A percentile compares a stretch with the other conserved stretches of the same genome.
Evolutionary conservation across 2,329 filamentous ascomycete species (phyloP).

Genomic region (Fusarium concolor): DNA sequence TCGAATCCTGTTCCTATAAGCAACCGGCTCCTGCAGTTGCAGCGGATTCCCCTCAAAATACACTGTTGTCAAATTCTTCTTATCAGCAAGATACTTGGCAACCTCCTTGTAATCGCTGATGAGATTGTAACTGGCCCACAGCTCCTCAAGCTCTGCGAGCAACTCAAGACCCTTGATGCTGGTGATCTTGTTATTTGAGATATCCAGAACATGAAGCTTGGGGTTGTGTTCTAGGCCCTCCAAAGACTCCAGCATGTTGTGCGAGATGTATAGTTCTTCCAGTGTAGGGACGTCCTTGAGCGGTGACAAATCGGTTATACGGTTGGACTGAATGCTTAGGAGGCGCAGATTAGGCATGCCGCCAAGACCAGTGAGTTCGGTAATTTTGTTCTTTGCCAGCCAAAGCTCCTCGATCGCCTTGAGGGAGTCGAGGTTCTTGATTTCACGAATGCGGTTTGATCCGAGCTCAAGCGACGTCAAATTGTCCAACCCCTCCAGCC

Average conservation of each 20-base stretch:
- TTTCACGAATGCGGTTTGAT: slow-evolving; percentile 90
- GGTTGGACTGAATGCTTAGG: slow-evolving; percentile 95
- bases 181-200: slow-evolving; percentile 86
- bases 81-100: slow-evolving; percentile 80
- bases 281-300: slow-evolving; percentile 79
- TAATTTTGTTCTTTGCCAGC: slow-evolving; percentile 97
- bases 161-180: slow-evolving; percentile 78
- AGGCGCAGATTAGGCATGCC: slow-evolving; percentile 83
- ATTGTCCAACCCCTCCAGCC: slow-evolving; percentile 78
- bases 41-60: slow-evolving; percentile 97
- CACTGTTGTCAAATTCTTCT: slow-evolving; percentile 84
- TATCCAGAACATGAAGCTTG: slow-evolving; percentile 82
- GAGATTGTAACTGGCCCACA: slow-evolving; percentile 95
- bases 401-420: slow-evolving; percentile 87
- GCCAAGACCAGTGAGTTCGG: slow-evolving; percentile 80
- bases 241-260: slow-evolving; percentile 87
- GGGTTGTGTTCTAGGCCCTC: slow-evolving; percentile 75
- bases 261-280: slow-evolving; percentile 94
- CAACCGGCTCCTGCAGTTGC: slow-evolving; percentile 79
- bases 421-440: slow-evolving; percentile 84
- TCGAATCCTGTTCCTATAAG: slow-evolving; percentile 94
- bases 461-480: slow-evolving; percentile 89
- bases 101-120: slow-evolving; percentile 84
- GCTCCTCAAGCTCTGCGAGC: slow-evolving; percentile 80
- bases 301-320: slow-evolving; percentile 81